Evolutionary conservation across 352 stramenopile genomes (phyloP), one percentile per base, ranked within the genome.

Genomic region (Halophytophthora polymorphica): DNA sequence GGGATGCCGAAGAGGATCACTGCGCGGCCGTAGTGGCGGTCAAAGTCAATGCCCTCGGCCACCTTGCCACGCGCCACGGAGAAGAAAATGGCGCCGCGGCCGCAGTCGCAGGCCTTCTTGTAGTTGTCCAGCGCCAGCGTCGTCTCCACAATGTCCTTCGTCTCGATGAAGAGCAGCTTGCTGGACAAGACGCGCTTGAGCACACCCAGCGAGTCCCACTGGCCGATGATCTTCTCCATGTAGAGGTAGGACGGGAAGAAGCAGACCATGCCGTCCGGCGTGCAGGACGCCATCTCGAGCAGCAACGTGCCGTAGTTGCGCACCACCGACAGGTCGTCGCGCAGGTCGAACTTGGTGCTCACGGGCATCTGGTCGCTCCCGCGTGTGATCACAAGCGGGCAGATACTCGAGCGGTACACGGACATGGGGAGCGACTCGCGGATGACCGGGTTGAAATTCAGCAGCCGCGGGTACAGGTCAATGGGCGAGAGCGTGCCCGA

Each of bases 241-340:
- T 99, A 99, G 38, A 95, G 85, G 71, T 99, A 99, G 10, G 93
- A 98, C 17, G 97, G 98, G 64, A 99, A 99, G 72, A 99, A 99
- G 43, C 95, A 98, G 25, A 99, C 97, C 58, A 99, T 97, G 34
- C 97, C 97, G 71, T 99, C 97, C 1, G 97, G 97, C 6, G 98
- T 97, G 25, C 82, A 88, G 22, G 73, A 69, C 19, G 93, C 96
- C 43, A 99, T 69, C 51, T 99, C 95, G 2, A 99, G 80, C 38
- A 99, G 71, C 40, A 99, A 65, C 28, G 83, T 80, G 19, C 95
- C 96, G 59, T 98, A 99, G 67, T 99, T 99, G 37, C 95, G 77
- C 48, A 98, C 95, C 13, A 99, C 95, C 2, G 80, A 92, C 17
- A 92, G 50, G 52, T 95, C 83, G 37, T 90, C 85, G 42, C 87